phyloP scores from a whole-genome alignment of 1,284 basidiomycete species.

The Puccinia polysora region DNA sequence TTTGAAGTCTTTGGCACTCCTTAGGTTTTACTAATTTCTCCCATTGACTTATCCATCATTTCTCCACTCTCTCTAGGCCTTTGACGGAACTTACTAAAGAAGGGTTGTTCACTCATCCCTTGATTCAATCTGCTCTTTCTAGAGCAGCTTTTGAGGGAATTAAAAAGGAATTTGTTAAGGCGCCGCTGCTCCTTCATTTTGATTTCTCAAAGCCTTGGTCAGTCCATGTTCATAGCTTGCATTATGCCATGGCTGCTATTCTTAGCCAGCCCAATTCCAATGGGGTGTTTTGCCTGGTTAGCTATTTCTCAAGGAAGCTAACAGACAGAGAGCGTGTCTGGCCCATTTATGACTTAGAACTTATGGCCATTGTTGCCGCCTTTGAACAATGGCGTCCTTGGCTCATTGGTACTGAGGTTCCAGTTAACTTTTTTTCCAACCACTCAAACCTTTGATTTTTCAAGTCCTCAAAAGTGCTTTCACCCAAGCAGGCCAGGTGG shows the following conservation, averaged over 20 bases:
- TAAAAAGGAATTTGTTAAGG: neutral
- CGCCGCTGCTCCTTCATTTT: slow-evolving; percentile 10
- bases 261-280: slow-evolving; percentile 36
- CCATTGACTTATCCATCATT: neutral
- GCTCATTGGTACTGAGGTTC: no score
- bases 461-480: no score
- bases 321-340: no score
- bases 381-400: no score
- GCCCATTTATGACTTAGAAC: no score
- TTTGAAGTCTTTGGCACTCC: neutral
- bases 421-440: no score
- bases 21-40: slow-evolving; percentile 17
- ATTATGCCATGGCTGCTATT: slow-evolving; percentile 45
- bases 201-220: slow-evolving; percentile 5
- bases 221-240: slow-evolving; percentile 49
- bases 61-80: neutral
- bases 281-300: slow-evolving; percentile 23
- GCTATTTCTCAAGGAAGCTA: no score
- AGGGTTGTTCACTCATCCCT: no score
- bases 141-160: neutral
- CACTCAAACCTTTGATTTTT: no score
- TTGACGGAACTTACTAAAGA: neutral
- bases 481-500: no score
- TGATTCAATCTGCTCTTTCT: neutral
- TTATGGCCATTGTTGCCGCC: no score